Evolutionary conservation across 139 green algal species (phyloP).

Genomic region (Chlorella vulgaris): DNA sequence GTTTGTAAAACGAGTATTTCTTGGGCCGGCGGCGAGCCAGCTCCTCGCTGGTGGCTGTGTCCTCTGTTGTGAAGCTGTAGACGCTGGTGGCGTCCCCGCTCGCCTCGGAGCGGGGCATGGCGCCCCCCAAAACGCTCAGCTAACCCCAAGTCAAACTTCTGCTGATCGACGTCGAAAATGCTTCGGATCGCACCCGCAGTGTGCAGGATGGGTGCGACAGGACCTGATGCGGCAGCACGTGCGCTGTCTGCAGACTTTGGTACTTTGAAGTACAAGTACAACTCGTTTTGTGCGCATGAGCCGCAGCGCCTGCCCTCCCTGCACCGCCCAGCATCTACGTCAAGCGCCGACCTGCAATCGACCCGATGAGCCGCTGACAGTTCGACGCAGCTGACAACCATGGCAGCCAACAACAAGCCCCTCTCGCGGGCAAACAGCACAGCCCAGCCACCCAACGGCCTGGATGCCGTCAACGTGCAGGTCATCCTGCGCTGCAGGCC

Average conservation of each 20-base stretch:
- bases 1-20: slow-evolving; percentile 19
- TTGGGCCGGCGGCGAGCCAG: neutral
- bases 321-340: too few species aligned
- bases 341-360: too few species aligned
- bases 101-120: slow-evolving; percentile 10
- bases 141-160: neutral
- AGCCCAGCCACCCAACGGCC: neutral
- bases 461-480: slow-evolving; percentile 91
- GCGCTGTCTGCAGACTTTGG: too few species aligned
- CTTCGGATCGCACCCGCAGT: too few species aligned
- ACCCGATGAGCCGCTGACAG: neutral
- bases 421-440: slow-evolving; percentile 19
- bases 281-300: neutral
- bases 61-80: slow-evolving; percentile 14
- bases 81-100: slow-evolving; percentile 1
- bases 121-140: neutral
- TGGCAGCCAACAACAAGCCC: slow-evolving; percentile 14
- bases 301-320: neutral
- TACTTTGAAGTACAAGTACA: too few species aligned
- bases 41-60: neutral
- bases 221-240: too few species aligned
- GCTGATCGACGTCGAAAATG: too few species aligned
- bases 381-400: neutral
- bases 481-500: slow-evolving; percentile 96
- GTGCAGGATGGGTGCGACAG: too few species aligned